Percentiles rank a stretch among this genome's conserved stretches.
These are phyloP conservation scores for Hibiscus mutabilis DNA, from an alignment of 345 rosid genomes.

Conservation along the genomic window DNA sequence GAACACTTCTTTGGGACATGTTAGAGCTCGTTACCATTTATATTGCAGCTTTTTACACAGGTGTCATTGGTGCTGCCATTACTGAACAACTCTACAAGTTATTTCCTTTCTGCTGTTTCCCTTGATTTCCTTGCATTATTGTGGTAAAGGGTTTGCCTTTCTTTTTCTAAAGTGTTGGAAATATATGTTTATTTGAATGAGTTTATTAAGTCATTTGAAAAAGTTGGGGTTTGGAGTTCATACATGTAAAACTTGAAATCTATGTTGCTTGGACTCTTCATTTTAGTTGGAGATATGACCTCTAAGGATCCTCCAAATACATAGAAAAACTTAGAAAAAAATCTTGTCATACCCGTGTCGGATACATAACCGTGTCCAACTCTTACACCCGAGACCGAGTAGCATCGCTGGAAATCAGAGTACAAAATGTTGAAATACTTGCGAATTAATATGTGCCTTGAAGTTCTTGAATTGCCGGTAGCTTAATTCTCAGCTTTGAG, in stretches of 20 bases:
- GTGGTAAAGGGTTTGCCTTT: no score
- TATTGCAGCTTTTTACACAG: conserved; percentile 81
- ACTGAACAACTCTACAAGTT: conserved; percentile 92
- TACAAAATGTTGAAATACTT: background rate
- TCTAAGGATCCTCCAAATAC: no score
- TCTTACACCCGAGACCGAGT: no score
- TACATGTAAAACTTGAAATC: background rate
- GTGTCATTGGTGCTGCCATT: conserved; percentile 71
- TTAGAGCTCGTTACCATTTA: conserved; percentile 67
- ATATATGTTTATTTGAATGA: background rate
- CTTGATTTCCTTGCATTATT: background rate
- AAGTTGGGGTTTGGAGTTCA: no score
- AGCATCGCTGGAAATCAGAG: background rate
- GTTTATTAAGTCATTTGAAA: no score
- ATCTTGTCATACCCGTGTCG: no score
- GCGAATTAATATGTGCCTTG: background rate
- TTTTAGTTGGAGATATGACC: no score
- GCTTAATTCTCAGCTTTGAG: background rate
- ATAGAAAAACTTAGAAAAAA: no score
- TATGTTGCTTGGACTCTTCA: background rate
- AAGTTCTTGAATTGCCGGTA: background rate
- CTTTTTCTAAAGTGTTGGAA: background rate
- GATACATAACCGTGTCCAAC: no score
- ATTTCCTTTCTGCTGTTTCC: background rate
- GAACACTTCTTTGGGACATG: conserved; percentile 80